Conservation (phyloP, 306 rosid genomes). For the Sicyos edulis region DNA sequence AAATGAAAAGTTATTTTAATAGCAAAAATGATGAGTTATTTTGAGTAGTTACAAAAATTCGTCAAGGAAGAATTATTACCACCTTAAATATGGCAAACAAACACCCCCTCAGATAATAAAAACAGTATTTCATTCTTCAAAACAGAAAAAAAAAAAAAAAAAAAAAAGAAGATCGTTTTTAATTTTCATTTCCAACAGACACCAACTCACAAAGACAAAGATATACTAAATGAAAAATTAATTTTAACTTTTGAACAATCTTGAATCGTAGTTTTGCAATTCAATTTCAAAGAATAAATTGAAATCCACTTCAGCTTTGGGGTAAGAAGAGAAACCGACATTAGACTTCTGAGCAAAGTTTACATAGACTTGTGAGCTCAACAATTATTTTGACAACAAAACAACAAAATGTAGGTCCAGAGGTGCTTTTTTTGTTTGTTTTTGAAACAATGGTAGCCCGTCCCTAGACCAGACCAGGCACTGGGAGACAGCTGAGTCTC, state of each 20-base stretch:
- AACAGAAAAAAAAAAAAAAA: background rate
- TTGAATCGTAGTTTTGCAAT: background rate
- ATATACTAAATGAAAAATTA: background rate
- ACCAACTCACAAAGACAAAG: background rate
- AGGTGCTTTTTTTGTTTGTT: too few relatives aligned
- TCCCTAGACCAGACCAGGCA: too few relatives aligned
- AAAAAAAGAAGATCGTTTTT: too few relatives aligned
- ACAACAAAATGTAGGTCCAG: background rate
- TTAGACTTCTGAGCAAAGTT: background rate
- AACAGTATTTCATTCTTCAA: background rate
- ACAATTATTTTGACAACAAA: slow-evolving; percentile 6
- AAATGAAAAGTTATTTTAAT: too few relatives aligned
- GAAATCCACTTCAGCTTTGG: background rate
- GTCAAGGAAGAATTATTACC: too few relatives aligned
- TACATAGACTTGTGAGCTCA: background rate
- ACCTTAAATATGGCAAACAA: too few relatives aligned
- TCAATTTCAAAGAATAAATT: background rate
- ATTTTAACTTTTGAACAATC: background rate
- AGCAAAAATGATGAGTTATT: too few relatives aligned
- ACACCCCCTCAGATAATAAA: too few relatives aligned
- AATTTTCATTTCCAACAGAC: background rate
- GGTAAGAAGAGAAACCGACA: background rate
- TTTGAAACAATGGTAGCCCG: too few relatives aligned
- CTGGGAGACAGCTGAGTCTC: too few relatives aligned
- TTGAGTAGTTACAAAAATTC: too few relatives aligned